Percentiles rank a stretch among this genome's conserved stretches.
These are phyloP conservation scores for Bacidia rubella DNA, from an alignment of 495 filamentous ascomycete genomes.

Conservation along the genomic window DNA sequence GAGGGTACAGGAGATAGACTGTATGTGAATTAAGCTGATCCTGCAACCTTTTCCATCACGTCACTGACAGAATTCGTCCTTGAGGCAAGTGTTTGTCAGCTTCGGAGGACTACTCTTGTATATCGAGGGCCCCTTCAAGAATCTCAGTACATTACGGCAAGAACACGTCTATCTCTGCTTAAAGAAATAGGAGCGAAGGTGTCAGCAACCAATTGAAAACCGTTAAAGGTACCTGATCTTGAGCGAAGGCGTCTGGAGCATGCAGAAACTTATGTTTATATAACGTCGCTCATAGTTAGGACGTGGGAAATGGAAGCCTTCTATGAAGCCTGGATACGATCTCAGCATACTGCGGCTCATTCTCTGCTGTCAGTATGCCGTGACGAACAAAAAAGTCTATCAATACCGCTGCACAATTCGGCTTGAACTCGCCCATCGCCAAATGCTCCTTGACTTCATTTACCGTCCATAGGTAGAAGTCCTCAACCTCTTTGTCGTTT, in stretches of 20 bases:
- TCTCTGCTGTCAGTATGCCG: conserved; percentile 66
- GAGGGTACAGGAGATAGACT: conserved; percentile 73
- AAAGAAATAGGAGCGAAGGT: conserved; percentile 52
- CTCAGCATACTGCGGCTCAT: conserved; percentile 69
- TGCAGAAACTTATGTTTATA: too few species aligned
- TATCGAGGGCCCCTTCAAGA: conserved; percentile 90
- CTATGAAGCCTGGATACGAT: conserved; percentile 67
- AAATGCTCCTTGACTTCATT: conserved; percentile 61
- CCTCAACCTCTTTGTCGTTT: conserved; percentile 76
- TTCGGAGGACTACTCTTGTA: conserved; percentile 85
- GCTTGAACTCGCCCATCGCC: conserved; percentile 69
- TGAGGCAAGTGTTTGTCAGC: conserved; percentile 79
- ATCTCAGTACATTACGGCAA: conserved; percentile 75
- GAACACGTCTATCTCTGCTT: conserved; percentile 87
- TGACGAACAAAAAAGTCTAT: conserved; percentile 87
- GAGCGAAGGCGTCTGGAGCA: conserved; percentile 25
- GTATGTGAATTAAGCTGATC: conserved; percentile 37
- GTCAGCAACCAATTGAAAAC: neutral
- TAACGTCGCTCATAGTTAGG: too few species aligned
- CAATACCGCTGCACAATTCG: conserved; percentile 75
- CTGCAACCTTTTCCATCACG: neutral
- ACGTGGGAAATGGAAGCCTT: conserved; percentile 67
- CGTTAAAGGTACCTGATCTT: conserved; percentile 5
- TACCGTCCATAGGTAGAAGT: conserved; percentile 64
- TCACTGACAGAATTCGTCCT: conserved; percentile 2